These are phyloP conservation scores for Candida tibetensis DNA, from an alignment of 805 yeast species.

Conservation along the genomic window DNA sequence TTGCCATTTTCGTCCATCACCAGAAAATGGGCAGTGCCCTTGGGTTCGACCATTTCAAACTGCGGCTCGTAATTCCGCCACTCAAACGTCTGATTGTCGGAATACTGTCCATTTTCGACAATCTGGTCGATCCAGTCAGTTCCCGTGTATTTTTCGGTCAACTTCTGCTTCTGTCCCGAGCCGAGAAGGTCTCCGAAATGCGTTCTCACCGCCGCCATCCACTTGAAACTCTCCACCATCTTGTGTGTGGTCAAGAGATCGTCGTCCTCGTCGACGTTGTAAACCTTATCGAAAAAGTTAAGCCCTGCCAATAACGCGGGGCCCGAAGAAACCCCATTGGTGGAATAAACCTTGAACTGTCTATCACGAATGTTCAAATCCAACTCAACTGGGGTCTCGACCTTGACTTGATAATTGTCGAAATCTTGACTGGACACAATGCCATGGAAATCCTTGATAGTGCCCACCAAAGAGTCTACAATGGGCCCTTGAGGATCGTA, in stretches of 20 bases:
- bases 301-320: conserved; percentile 76
- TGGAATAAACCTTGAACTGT: conserved; percentile 32
- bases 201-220: conserved; percentile 87
- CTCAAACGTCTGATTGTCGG: conserved; percentile 52
- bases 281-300: conserved; percentile 51
- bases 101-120: conserved; percentile 47
- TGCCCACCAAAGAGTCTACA: conserved; percentile 54
- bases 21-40: conserved; percentile 88
- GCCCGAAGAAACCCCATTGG: conserved; percentile 80
- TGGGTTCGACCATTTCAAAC: conserved; percentile 73
- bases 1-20: conserved; percentile 71
- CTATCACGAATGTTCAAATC: conserved; percentile 15
- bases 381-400: conserved; percentile 30
- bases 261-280: conserved; percentile 15
- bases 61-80: conserved; percentile 80
- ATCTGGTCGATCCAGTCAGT: conserved; percentile 54
- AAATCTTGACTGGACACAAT: conserved; percentile 66
- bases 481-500: conserved; percentile 82
- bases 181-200: conserved; percentile 66
- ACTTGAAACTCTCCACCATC: conserved; percentile 83
- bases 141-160: conserved; percentile 44
- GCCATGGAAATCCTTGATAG: conserved; percentile 61
- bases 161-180: conserved; percentile 22
- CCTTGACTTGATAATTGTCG: conserved; percentile 51
- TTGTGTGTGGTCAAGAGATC: conserved; percentile 53